These are phyloP conservation scores for Hanseniaspora nectarophila DNA, from an alignment of 805 yeast species.

Conservation along the genomic window DNA sequence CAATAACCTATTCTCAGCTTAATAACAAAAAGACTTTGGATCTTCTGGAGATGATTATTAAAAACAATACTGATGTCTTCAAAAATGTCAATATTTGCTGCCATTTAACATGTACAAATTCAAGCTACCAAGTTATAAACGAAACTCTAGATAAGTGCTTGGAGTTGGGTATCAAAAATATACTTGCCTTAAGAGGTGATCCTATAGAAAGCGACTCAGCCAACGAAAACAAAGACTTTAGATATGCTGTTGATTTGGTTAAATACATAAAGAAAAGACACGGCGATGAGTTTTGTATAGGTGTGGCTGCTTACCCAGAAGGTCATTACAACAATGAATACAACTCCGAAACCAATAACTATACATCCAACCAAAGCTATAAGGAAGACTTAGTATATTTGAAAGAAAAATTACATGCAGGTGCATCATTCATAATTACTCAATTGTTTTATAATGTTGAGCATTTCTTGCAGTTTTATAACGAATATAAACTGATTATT, in stretches of 20 bases:
- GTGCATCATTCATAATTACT: slow-evolving; percentile 87
- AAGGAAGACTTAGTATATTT: slow-evolving; percentile 63
- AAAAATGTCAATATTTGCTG: slow-evolving; percentile 73
- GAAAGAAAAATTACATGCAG: slow-evolving; percentile 78
- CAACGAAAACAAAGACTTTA: slow-evolving; percentile 36
- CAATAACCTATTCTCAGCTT: slow-evolving; percentile 98
- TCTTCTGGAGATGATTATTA: slow-evolving; percentile 45
- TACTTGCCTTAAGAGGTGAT: slow-evolving; percentile 89
- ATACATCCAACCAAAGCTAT: slow-evolving; percentile 42
- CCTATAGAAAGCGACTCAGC: slow-evolving; percentile 62
- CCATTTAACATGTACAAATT: slow-evolving; percentile 93
- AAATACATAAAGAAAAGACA: slow-evolving; percentile 57
- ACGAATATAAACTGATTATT: slow-evolving; percentile 37
- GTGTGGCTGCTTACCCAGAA: slow-evolving; percentile 97
- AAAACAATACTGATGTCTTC: slow-evolving; percentile 51
- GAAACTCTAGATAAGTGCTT: slow-evolving; percentile 63
- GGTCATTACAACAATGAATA: slow-evolving; percentile 65
- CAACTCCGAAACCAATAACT: not conserved
- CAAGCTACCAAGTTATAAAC: slow-evolving; percentile 65
- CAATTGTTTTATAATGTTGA: slow-evolving; percentile 84
- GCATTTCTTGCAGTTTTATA: slow-evolving; percentile 58
- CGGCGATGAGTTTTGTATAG: slow-evolving; percentile 79
- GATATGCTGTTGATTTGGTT: slow-evolving; percentile 76
- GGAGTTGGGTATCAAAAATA: slow-evolving; percentile 68
- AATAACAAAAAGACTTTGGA: slow-evolving; percentile 79